Conservation (phyloP, 169 alveolate genomes). For the Plasmodium gallinaceum region DNA sequence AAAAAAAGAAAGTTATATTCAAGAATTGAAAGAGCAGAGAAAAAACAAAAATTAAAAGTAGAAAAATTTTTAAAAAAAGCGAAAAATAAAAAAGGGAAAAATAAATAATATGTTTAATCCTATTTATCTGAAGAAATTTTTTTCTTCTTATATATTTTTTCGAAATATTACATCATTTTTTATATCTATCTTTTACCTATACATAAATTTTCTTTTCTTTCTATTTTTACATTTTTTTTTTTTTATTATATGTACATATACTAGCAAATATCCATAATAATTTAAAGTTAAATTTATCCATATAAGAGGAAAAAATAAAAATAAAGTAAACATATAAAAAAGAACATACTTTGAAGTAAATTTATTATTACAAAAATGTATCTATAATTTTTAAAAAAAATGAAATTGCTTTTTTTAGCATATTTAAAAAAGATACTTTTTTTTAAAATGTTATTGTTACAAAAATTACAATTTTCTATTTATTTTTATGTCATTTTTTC, state of each 20-base stretch:
- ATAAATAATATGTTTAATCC: background rate
- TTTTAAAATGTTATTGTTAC: too few species aligned
- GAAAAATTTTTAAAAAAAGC: conserved; percentile 46
- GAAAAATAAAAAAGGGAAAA: conserved; percentile 4
- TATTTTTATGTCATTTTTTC: too few species aligned
- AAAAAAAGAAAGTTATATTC: conserved; percentile 52
- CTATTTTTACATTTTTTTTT: background rate
- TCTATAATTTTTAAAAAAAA: too few species aligned
- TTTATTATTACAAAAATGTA: too few species aligned
- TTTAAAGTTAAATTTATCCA: too few species aligned
- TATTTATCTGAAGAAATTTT: background rate
- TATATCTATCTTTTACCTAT: background rate
- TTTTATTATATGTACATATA: background rate
- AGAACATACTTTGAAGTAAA: too few species aligned
- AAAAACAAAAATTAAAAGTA: conserved; percentile 20
- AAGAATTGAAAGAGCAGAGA: conserved; percentile 39
- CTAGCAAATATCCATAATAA: too few species aligned
- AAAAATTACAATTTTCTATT: too few species aligned
- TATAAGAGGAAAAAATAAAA: too few species aligned
- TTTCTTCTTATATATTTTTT: background rate
- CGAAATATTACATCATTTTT: background rate
- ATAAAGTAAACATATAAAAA: too few species aligned
- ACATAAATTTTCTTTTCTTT: background rate
- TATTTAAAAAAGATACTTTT: too few species aligned
- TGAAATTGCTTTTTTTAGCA: too few species aligned